Evolutionary conservation across 768 basidiomycete genomes (phyloP).

Genomic region (Jaapia argillacea): DNA sequence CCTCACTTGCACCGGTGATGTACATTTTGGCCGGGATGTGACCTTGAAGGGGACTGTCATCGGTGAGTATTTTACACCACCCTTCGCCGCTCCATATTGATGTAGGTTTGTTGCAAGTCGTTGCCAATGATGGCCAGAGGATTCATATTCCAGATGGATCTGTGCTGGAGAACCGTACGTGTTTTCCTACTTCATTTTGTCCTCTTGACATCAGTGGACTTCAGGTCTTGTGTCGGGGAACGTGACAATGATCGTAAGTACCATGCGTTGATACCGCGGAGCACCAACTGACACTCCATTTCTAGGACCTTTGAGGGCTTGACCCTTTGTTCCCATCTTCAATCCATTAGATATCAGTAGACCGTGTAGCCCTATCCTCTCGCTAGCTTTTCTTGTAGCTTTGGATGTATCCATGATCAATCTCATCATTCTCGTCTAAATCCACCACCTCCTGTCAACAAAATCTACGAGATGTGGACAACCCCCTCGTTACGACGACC

Average conservation of each 20-base stretch:
- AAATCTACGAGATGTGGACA: too few species aligned
- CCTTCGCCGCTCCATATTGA: conserved; percentile 1
- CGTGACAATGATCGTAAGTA: neutral
- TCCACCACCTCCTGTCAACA: too few species aligned
- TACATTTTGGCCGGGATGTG: conserved; percentile 56
- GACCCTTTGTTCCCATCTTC: neutral
- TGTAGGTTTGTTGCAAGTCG: conserved; percentile 14
- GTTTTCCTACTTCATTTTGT: neutral
- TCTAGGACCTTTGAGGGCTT: neutral
- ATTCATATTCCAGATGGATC: conserved; percentile 53
- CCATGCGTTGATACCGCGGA: neutral
- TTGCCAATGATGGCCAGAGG: conserved; percentile 46
- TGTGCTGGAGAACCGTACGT: conserved; percentile 39
- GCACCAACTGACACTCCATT: neutral
- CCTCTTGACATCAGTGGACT: neutral
- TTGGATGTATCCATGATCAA: too few species aligned
- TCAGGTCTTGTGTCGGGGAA: neutral
- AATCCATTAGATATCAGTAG: too few species aligned
- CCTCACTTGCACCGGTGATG: conserved; percentile 62
- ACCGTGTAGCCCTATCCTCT: too few species aligned
- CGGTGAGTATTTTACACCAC: conserved; percentile 15
- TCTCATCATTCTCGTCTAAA: too few species aligned
- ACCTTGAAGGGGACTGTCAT: conserved; percentile 62
- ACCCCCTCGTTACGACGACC: too few species aligned
- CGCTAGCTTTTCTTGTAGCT: too few species aligned